Evolutionary conservation across 1,139 yeast species (phyloP), one percentile per base, ranked within the genome.

Genomic region (Casaregolazyma lundiana): DNA sequence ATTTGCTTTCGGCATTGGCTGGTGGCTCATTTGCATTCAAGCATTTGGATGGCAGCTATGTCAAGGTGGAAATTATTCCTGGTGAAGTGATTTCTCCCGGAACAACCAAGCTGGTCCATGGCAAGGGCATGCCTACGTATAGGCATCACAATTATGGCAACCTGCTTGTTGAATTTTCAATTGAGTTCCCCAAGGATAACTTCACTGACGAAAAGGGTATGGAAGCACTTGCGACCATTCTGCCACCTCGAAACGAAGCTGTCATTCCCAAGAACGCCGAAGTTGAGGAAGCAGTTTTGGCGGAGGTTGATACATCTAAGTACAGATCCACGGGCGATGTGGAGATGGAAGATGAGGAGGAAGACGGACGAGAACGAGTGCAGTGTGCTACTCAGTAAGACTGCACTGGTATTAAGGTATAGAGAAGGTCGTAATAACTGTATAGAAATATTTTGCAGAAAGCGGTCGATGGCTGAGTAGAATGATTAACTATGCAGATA

Each of bases 81-180:
- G 98, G 98, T 66, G 97, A 90, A 71, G 89, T 90, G 52, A 85
- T 94, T 54, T 64, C 90, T 36, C 97, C 97, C 49, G 95, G 88
- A 54, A 67, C 75, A 38, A 72, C 83, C 59, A 89, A 88, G 71
- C 88, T 88, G 48, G 72, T 92, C 56, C 94, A 86, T 60, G 87
- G 83, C 60, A 90, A 90, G 71, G 99, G 99, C 82, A 92, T 92
- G 98, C 95, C 95, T 3, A 75, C 79, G 26, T 77, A 78, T 64
- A 65, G 70, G 36, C 68, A 62, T 48, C 72, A 67, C 57, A 60
- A 63, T 55, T 66, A 52, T 53, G 84, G 84, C 36, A 72, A 77
- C 63, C 61, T 79, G 62, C 64, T 73, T 34, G 63, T 78, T 45
- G 70, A 70, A 50, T 79, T 79, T 58, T 73, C 73, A 40, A 69